Conservation (phyloP, 208 protist genomes). For the Angomonas desouzai region DNA sequence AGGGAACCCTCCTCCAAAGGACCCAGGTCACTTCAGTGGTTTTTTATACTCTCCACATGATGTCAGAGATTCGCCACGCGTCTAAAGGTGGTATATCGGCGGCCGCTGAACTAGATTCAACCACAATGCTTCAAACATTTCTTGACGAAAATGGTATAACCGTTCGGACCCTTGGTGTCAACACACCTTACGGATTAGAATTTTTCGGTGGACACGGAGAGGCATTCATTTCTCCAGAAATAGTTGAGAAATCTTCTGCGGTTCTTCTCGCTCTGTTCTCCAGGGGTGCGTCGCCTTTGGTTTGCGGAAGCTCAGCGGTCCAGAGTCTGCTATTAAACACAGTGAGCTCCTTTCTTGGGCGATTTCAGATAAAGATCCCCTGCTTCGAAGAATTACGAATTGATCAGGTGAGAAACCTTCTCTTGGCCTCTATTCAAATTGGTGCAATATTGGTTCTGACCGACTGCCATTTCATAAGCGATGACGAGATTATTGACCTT, state of each 20-base stretch:
- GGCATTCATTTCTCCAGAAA: conserved; percentile 37
- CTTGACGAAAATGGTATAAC: conserved; percentile 45
- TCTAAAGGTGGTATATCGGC: conserved; percentile 41
- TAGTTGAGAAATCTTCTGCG: conserved; percentile 21
- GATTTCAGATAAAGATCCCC: conserved; percentile 59
- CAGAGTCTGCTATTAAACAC: conserved; percentile 20
- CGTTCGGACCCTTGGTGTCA: conserved; percentile 51
- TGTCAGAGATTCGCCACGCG: conserved; percentile 43
- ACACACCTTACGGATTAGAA: conserved; percentile 70
- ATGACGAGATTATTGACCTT: conserved; percentile 10
- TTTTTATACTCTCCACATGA: conserved; percentile 47
- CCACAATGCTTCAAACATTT: conserved; percentile 71
- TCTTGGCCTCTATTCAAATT: conserved; percentile 58
- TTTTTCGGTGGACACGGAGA: conserved; percentile 64
- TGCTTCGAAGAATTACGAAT: conserved; percentile 31
- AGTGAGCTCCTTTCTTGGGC: conserved; percentile 36
- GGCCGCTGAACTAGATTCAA: conserved; percentile 57
- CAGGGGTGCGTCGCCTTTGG: conserved; percentile 19
- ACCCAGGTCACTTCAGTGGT: conserved; percentile 36
- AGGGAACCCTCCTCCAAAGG: not conserved
- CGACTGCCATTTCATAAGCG: conserved; percentile 33
- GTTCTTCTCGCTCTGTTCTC: conserved; percentile 12
- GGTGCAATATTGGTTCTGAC: conserved; percentile 62
- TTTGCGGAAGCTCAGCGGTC: conserved; percentile 17
- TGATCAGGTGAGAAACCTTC: conserved; percentile 28